A percentile compares a stretch with the other conserved stretches of the same genome.
These are phyloP conservation scores for Dothiorella sarmentorum DNA, from an alignment of 2,329 filamentous ascomycete species.

Conservation along the genomic window DNA sequence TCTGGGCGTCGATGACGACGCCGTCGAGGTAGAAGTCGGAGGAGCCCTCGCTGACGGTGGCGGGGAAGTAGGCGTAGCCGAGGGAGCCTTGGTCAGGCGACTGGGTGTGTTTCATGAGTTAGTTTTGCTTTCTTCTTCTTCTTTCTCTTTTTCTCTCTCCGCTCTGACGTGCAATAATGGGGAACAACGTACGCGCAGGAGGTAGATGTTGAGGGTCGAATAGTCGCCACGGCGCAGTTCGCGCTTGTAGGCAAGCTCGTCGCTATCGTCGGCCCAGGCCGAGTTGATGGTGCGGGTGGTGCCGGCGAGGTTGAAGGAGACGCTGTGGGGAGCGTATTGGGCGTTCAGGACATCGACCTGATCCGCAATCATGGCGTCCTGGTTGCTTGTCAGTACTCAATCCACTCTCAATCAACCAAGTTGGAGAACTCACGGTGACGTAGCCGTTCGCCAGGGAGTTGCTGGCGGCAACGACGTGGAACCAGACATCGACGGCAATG, in stretches of 20 bases:
- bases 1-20: neutral
- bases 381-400: neutral
- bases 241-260: slow-evolving; percentile 19
- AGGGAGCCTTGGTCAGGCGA: neutral
- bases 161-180: too few relatives aligned
- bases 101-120: neutral
- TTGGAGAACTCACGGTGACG: slow-evolving; percentile 15
- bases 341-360: slow-evolving; percentile 21
- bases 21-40: neutral
- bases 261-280: slow-evolving; percentile 5
- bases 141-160: too few relatives aligned
- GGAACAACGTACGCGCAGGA: neutral
- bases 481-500: slow-evolving; percentile 31
- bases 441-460: slow-evolving; percentile 19
- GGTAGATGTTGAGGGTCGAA: slow-evolving; percentile 28
- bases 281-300: slow-evolving; percentile 18
- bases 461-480: slow-evolving; percentile 32
- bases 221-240: slow-evolving; percentile 26
- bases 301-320: slow-evolving; percentile 18
- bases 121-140: neutral
- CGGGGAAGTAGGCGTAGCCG: neutral
- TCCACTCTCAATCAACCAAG: too few relatives aligned
- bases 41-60: neutral
- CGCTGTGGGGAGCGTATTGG: slow-evolving; percentile 15
- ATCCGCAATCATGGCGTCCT: neutral